Evolutionary conservation across 2,329 filamentous ascomycete species (phyloP), one percentile per base, ranked within the genome.

Genomic region (Bipolaris bicolor): DNA sequence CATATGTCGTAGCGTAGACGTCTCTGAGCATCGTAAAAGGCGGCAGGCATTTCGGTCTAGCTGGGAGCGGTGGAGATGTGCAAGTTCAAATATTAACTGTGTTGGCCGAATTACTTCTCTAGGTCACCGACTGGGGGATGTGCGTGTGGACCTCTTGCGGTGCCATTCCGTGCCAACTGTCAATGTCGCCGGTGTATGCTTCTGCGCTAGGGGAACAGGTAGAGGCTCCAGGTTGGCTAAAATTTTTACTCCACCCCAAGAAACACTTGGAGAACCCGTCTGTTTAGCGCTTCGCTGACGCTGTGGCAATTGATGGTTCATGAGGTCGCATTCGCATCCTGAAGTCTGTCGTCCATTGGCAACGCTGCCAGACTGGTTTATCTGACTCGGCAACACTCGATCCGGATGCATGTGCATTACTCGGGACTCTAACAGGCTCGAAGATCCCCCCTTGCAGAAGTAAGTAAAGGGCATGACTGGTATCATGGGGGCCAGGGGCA

Each of bases 81-180:
- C 44, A 43, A 33, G 44, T 26, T 16, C 24, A 31, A 31, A 31
- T 37, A 51, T 36, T 22, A 15, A 36, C 29, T 36, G 31, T 18
- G 53, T 24, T 52, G 40, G 29, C 49, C 29, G 49, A 31, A 31
- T 31, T 48, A 49, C 36, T 24, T 13, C 4, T 31, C 29, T 31
- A 11, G 29, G 11, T 49, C n/a, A 52, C 53, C 34, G n/a, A 39
- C 41, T 13, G n/a, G 49, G 49, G 49, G 29, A 52, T 31, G 49
- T 9, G 20, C 10, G n/a, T 20, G 46, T 49, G 46, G 46, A 50
- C 3, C 47, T 13, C 3, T 50, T 47, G 29, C 37, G 13, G 26
- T 45, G 31, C 26, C 40, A 43, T 53, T 22, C 54, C 34, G 41
- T 56, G 48, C 37, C 48, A 50, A 34, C 49, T 57, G 49, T 57